Base-by-base conservation (phyloP, 306 rosid genomes). In the Argentina anserina region DNA sequence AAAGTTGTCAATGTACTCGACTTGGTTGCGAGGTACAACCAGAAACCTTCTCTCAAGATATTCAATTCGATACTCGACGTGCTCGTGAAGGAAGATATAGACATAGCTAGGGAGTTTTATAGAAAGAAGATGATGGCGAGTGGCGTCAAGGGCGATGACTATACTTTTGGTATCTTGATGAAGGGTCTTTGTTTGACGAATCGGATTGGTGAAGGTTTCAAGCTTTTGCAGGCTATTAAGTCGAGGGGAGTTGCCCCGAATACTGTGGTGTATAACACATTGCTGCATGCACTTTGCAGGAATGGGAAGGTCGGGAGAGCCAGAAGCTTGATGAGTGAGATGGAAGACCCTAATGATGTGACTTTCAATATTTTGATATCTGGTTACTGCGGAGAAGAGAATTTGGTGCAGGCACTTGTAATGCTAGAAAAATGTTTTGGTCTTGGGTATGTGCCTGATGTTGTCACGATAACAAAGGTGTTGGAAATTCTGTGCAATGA, bases 301-400 rank as follows among this genome's bases (percentile, higher is more conserved):
- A 89, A 89, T 73, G 90, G 96, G 13, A 89, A 87, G 70, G 83
- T 83, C 68, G 97, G 90, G 71, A 86, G 87, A 72, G 96, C 93
- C 14, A 91, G 97, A 76, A 91, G 90, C 79, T 86, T 91, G 91
- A 82, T 86, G 92, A 87, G 66, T 80, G 96, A 91, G 77, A 89
- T 87, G 79, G 82, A 63, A 63, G 79, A 71, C 3, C 89, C 84
- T 2, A 91, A 82, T 70, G 96, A 86, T 52, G 88, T 89, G 28
- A 87, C 96, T 11, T 89, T 79, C 69, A 89, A 89, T 64, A 70
- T 89, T 56, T 62, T 91, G 81, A 87, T 91, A 41, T 83, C 92
- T 41, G 86, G 67, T 20, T 91, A 89, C 65, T 89, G 91, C 43
- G 83, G 83, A 53, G 90, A 89, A 46, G 88, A 78, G 55, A 89